Evolutionary conservation across 129 eudicot genomes (phyloP).

Genomic region (Chrysanthemum seticuspe): DNA sequence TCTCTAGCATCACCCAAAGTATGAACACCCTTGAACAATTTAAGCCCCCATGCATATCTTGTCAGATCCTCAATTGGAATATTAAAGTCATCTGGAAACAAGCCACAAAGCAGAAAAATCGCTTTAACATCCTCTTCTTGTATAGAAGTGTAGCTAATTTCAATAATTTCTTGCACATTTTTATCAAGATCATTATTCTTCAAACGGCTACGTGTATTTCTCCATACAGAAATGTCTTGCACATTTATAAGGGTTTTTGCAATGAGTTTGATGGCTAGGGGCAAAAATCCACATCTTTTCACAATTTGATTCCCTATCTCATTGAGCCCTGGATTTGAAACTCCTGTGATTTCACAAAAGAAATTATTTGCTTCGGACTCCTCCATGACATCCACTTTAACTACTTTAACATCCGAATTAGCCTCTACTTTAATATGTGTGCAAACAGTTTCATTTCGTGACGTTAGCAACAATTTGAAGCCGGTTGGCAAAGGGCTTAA

Average conservation of each 20-base stretch:
- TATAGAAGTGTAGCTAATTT: neutral
- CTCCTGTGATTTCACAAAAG: too few relatives aligned
- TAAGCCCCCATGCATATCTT: neutral
- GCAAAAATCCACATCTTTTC: too few relatives aligned
- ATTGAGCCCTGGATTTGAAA: too few relatives aligned
- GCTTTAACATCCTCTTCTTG: neutral
- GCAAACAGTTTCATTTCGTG: neutral
- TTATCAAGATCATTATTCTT: too few relatives aligned
- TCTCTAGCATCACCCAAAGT: neutral
- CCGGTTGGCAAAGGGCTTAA: neutral
- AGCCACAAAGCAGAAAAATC: neutral
- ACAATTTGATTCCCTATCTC: neutral
- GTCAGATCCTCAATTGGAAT: neutral
- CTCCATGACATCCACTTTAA: too few relatives aligned
- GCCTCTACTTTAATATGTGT: neutral
- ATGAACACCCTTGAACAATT: neutral
- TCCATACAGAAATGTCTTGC: too few relatives aligned
- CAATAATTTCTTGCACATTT: neutral
- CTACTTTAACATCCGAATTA: neutral
- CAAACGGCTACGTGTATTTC: too few relatives aligned
- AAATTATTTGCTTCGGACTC: too few relatives aligned
- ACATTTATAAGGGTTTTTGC: too few relatives aligned
- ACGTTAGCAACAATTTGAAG: neutral
- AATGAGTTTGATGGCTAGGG: too few relatives aligned
- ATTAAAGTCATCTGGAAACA: neutral